Evolutionary conservation across 1,284 basidiomycete genomes (phyloP).

Genomic region (Pseudozyma hubeiensis): DNA sequence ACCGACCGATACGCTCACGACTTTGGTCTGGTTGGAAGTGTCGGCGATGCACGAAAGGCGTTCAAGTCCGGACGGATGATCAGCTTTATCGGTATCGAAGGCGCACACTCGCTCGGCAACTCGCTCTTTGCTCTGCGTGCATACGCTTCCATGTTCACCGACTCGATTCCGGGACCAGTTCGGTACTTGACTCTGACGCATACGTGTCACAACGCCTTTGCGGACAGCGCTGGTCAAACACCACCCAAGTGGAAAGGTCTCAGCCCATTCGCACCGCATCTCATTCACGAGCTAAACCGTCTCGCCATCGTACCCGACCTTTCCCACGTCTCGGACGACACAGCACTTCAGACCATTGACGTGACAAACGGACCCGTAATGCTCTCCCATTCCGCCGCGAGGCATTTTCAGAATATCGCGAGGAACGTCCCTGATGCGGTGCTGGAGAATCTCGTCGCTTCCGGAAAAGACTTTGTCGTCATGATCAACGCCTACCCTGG

Average conservation of each 20-base stretch:
- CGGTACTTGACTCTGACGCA: slow-evolving; percentile 50
- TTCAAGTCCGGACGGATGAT: slow-evolving; percentile 58
- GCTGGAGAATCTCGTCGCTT: slow-evolving; percentile 18
- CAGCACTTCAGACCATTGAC: slow-evolving; percentile 38
- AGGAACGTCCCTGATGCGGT: slow-evolving; percentile 45
- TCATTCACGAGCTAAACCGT: slow-evolving; percentile 43
- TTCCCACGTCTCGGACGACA: slow-evolving; percentile 44
- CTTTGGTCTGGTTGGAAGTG: slow-evolving; percentile 25
- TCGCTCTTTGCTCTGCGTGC: slow-evolving; percentile 30
- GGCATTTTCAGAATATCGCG: slow-evolving; percentile 20
- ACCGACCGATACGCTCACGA: slow-evolving; percentile 28
- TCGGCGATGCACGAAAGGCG: slow-evolving; percentile 31
- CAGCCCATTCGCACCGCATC: slow-evolving; percentile 28
- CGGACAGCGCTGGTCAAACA: slow-evolving; percentile 34
- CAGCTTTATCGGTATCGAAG: slow-evolving; percentile 51
- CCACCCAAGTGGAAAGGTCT: slow-evolving; percentile 43
- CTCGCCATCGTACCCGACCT: slow-evolving; percentile 50
- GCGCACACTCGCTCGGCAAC: slow-evolving; percentile 51
- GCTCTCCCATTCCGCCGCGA: slow-evolving; percentile 44
- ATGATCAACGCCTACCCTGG: slow-evolving; percentile 52
- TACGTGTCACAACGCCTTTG: slow-evolving; percentile 49
- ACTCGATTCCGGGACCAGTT: slow-evolving; percentile 17
- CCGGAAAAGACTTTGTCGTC: slow-evolving; percentile 35
- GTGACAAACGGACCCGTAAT: slow-evolving; percentile 40
- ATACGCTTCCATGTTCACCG: slow-evolving; percentile 21